These are phyloP conservation scores for Septoria petroselini DNA, from an alignment of 2,329 filamentous ascomycete species.

Conservation along the genomic window DNA sequence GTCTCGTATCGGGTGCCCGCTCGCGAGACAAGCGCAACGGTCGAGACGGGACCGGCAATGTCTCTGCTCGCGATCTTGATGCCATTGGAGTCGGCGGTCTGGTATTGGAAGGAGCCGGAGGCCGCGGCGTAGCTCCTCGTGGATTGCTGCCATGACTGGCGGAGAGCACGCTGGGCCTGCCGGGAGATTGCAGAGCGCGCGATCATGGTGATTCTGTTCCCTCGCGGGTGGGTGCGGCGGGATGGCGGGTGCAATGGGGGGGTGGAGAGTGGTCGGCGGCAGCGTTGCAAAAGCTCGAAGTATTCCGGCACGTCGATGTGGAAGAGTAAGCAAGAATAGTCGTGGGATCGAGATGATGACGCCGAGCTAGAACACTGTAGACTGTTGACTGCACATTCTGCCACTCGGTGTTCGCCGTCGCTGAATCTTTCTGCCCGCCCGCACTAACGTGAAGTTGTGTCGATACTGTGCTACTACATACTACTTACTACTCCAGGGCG, in stretches of 20 bases:
- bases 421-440: conserved; percentile 12
- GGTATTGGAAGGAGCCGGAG: conserved; percentile 78
- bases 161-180: conserved; percentile 61
- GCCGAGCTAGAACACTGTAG: too few relatives aligned
- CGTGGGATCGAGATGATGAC: too few relatives aligned
- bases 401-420: not conserved
- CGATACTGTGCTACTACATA: too few relatives aligned
- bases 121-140: conserved; percentile 61
- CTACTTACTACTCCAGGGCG: too few relatives aligned
- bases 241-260: conserved; percentile 22
- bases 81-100: conserved; percentile 79
- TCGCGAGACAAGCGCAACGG: conserved; percentile 87
- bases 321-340: conserved; percentile 12
- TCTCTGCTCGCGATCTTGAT: conserved; percentile 93
- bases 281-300: conserved; percentile 12
- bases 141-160: conserved; percentile 58
- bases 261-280: conserved; percentile 10
- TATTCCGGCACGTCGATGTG: conserved; percentile 12
- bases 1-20: conserved; percentile 92
- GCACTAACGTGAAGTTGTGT: too few relatives aligned
- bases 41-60: conserved; percentile 81
- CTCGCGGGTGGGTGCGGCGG: conserved; percentile 27
- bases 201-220: conserved; percentile 53
- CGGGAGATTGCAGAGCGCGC: conserved; percentile 64
- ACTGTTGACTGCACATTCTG: too few relatives aligned